phyloP scores from a whole-genome alignment of 176 grass and related monocot species.

The Cocos nucifera region DNA sequence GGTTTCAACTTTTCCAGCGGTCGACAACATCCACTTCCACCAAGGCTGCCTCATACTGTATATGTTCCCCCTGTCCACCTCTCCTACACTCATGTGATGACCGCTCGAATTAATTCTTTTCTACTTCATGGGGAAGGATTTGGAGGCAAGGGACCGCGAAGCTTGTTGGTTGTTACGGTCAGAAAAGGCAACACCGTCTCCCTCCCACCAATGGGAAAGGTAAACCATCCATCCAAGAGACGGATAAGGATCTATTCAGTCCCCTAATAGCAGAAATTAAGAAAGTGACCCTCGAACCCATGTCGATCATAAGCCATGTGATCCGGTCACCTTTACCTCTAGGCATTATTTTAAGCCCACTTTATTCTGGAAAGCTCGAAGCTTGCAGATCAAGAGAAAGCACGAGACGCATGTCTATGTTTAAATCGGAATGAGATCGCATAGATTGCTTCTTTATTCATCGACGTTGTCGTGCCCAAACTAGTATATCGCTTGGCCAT shows the following conservation, averaged over 20 bases:
- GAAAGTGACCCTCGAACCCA: background rate
- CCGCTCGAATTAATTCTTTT: conserved; percentile 27
- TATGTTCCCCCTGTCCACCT: background rate
- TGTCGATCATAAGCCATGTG: background rate
- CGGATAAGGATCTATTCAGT: background rate
- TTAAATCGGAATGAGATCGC: too few species aligned
- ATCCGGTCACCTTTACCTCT: background rate
- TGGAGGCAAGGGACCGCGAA: conserved; percentile 23
- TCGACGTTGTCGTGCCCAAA: too few species aligned
- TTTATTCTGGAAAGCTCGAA: background rate
- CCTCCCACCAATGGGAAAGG: background rate
- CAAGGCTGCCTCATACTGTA: background rate
- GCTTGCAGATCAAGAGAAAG: background rate
- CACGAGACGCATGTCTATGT: too few species aligned
- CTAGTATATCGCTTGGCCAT: too few species aligned
- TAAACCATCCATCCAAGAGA: background rate
- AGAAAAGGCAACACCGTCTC: conserved; percentile 28
- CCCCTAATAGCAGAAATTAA: background rate
- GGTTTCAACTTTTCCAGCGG: background rate
- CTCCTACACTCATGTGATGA: background rate
- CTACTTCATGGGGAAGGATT: conserved; percentile 32
- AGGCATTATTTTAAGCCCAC: background rate
- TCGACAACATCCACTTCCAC: background rate
- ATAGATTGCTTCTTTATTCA: too few species aligned
- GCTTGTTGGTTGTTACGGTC: conserved; percentile 32